These are phyloP conservation scores for maize (Zea mays) DNA, from an alignment of 176 grass and related monocot species.

Conservation along the genomic window DNA sequence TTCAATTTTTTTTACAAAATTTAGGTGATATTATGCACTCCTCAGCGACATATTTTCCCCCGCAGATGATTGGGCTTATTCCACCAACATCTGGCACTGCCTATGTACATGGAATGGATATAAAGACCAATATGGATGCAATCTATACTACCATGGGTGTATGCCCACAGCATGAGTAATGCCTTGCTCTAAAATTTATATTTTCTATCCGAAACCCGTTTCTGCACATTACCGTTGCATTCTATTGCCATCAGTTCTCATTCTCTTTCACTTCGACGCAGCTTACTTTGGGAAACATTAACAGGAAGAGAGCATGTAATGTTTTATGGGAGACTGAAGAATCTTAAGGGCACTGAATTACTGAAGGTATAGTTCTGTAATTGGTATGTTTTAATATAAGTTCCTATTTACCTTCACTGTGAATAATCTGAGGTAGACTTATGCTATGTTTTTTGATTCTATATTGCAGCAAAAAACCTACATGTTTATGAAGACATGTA, in stretches of 20 bases:
- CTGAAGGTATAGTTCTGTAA: conserved; percentile 49
- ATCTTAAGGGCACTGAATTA: conserved; percentile 70
- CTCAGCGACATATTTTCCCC: neutral
- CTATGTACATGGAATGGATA: conserved; percentile 85
- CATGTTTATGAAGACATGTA: neutral
- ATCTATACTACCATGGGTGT: conserved; percentile 96
- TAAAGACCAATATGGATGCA: conserved; percentile 62
- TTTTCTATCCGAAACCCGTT: neutral
- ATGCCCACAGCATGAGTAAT: conserved; percentile 93
- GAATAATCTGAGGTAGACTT: neutral
- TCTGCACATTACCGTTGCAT: neutral
- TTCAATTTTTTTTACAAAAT: neutral
- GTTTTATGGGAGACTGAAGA: conserved; percentile 94
- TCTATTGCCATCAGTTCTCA: conserved; percentile 8
- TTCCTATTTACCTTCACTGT: conserved; percentile 2
- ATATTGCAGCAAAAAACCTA: neutral
- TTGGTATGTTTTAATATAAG: neutral
- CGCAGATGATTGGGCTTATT: conserved; percentile 88
- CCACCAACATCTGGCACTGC: conserved; percentile 73
- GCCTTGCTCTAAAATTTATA: conserved; percentile 6
- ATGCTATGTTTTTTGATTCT: neutral
- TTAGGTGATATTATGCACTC: neutral
- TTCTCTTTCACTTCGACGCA: conserved; percentile 44
- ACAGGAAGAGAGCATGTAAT: conserved; percentile 84
- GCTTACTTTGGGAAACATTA: conserved; percentile 96